Evolutionary conservation across 257 asterid genomes (phyloP), one percentile per base, ranked within the genome.

Genomic region (Leonotis leonurus): DNA sequence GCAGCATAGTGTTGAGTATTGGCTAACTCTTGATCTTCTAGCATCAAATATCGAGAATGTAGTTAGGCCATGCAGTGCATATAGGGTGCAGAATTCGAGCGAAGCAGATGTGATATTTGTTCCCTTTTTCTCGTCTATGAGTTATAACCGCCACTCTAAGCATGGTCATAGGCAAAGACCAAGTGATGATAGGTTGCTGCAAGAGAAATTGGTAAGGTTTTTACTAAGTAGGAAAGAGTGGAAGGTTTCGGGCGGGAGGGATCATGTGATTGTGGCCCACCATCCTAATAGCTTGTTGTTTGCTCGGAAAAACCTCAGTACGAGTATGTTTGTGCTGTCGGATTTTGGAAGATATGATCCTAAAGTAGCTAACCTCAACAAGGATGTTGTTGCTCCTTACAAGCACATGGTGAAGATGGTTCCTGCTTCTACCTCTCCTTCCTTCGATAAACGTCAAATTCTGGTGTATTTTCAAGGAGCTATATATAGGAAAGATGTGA

Each of bases 371-470:
- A 83, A 89, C 49, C 68, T 83, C 45, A 74, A 72, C 6, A 89
- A 89, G 83, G 97, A 89, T 81, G 80, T 85, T 3, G 75, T 89
- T 77, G 95, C 95, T 54, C 95, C 97, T 48, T 89, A 87, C 70
- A 89, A 81, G 78, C 95, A 89, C 45, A 87, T 83, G 89, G 97
- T 89, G 49, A 82, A 65, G 70, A 54, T 79, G 1, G 50, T 85
- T 58, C 45, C 67, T 1, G 60, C 60, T 20, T 68, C n/a, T 18
- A 54, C 73, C 12, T 89, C 95, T 0, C 27, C 76, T 35, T 70
- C 90, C 4, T 90, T 85, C 22, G 58, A 70, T 25, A 67, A 78
- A 21, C 80, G 95, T 4, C 72, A 76, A 9, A 83, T 27, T 1
- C 59, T 87, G 82, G 72, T 68, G 67, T 90, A 78, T 69, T 90